Percentiles rank a stretch among this genome's conserved stretches.
phyloP scores from a whole-genome alignment of 2,329 filamentous ascomycete genomes.

The Magnaporthales sp. region DNA sequence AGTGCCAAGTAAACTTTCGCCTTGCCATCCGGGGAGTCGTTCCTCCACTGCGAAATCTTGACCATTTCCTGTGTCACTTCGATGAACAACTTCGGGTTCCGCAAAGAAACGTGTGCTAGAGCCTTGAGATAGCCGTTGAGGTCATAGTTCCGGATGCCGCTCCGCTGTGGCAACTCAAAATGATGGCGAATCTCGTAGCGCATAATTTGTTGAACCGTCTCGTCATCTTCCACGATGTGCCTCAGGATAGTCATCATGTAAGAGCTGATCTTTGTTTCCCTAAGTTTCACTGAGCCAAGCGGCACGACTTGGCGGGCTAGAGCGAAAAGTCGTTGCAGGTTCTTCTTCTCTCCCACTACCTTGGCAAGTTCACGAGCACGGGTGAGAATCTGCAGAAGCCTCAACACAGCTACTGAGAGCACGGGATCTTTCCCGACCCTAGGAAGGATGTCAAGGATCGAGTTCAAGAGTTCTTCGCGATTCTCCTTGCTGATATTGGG shows the following conservation, averaged over 20 bases:
- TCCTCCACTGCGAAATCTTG: slow-evolving; percentile 56
- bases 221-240: slow-evolving; percentile 90
- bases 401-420: slow-evolving; percentile 72
- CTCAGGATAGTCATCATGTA: slow-evolving; percentile 80
- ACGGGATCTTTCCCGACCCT: slow-evolving; percentile 80
- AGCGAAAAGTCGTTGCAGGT: slow-evolving; percentile 81
- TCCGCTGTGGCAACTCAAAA: slow-evolving; percentile 53
- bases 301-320: slow-evolving; percentile 91
- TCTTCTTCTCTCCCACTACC: slow-evolving; percentile 75
- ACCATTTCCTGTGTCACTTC: slow-evolving; percentile 80
- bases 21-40: slow-evolving; percentile 19
- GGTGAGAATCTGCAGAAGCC: slow-evolving; percentile 82
- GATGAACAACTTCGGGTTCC: slow-evolving; percentile 78
- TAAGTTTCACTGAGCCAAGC: slow-evolving; percentile 65
- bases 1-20: slow-evolving; percentile 25
- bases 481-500: slow-evolving; percentile 55
- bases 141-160: slow-evolving; percentile 52
- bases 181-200: slow-evolving; percentile 74
- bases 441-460: slow-evolving; percentile 75
- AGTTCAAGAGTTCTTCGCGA: slow-evolving; percentile 63
- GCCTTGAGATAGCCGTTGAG: slow-evolving; percentile 65
- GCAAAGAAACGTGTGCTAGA: slow-evolving; percentile 70
- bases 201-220: slow-evolving; percentile 87
- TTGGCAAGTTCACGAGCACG: slow-evolving; percentile 67
- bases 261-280: slow-evolving; percentile 39